phyloP scores from a whole-genome alignment of 2,329 filamentous ascomycete species.

The Plenodomus tracheiphilus region DNA sequence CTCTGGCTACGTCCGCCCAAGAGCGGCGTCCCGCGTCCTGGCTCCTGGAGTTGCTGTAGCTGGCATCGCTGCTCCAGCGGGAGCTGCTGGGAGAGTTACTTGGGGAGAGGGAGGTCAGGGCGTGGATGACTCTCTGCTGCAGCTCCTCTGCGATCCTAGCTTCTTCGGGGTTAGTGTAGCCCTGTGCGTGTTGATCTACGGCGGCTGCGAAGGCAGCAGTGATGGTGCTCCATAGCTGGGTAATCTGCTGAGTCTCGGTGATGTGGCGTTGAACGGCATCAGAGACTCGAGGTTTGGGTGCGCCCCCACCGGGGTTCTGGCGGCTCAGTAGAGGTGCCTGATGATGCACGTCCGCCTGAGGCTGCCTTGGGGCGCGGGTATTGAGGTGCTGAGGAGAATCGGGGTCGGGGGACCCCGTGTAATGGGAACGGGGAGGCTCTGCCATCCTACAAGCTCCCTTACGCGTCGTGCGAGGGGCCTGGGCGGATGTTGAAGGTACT shows the following conservation, averaged over 20 bases:
- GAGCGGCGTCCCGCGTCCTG: too few species aligned
- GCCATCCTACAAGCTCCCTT: not conserved
- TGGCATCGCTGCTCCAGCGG: not conserved
- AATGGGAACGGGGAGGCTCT: not conserved
- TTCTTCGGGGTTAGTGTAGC: slow-evolving; percentile 4
- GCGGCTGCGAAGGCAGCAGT: slow-evolving; percentile 1
- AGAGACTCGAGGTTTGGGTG: slow-evolving; percentile 2
- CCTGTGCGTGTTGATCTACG: not conserved
- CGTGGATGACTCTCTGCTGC: slow-evolving; percentile 2
- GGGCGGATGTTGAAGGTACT: too few species aligned
- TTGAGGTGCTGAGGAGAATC: not conserved
- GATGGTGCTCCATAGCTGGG: slow-evolving; percentile 6
- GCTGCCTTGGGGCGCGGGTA: slow-evolving; percentile 1
- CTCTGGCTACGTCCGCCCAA: too few species aligned
- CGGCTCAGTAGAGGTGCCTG: not conserved
- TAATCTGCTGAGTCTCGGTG: slow-evolving; percentile 2
- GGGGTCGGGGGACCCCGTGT: not conserved
- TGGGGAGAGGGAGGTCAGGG: slow-evolving; percentile 2
- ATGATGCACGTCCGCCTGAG: not conserved
- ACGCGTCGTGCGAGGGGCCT: not conserved
- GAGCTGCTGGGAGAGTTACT: too few species aligned
- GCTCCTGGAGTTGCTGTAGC: too few species aligned
- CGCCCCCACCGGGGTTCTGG: slow-evolving; percentile 4
- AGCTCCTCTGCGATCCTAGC: slow-evolving; percentile 1
- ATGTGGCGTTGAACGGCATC: slow-evolving; percentile 4